Percentiles rank a stretch among this genome's conserved stretches.
Conservation (phyloP, 352 stramenopile genomes). For the Pythium pectinolyticum region DNA sequence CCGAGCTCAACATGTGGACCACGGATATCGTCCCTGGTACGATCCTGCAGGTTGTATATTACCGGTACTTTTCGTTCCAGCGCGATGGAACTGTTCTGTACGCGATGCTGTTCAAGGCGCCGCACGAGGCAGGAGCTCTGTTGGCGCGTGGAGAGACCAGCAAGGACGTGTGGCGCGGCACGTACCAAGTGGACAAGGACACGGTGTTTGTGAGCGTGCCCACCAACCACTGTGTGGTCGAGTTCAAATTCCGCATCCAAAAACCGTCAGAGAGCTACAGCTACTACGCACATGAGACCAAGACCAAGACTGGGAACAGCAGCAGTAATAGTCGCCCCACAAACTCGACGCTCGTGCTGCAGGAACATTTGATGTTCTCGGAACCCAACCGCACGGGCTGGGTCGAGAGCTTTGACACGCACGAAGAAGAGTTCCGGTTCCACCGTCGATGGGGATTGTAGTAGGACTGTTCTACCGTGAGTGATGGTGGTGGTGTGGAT, state of each 20-base stretch:
- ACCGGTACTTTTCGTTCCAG: constrained; percentile 83
- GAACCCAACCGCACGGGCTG: constrained; percentile 64
- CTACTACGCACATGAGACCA: no score
- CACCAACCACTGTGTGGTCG: constrained; percentile 65
- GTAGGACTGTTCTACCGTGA: no score
- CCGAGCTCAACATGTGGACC: constrained; percentile 81
- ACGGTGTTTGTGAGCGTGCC: constrained; percentile 68
- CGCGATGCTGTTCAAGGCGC: constrained; percentile 74
- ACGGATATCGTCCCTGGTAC: constrained; percentile 61
- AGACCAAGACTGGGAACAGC: no score
- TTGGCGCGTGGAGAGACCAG: constrained; percentile 17
- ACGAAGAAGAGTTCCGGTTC: constrained; percentile 76
- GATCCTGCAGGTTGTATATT: constrained; percentile 82
- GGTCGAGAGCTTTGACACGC: constrained; percentile 69
- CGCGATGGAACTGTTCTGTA: constrained; percentile 73
- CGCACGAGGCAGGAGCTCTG: constrained; percentile 46
- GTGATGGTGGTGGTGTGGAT: no score
- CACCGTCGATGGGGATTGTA: constrained; percentile 69
- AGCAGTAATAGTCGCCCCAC: no score
- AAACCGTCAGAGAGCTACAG: no score
- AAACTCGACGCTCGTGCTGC: constrained; percentile 59
- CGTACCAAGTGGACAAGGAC: constrained; percentile 66
- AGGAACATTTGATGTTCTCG: constrained; percentile 73
- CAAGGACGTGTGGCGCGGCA: constrained; percentile 45
- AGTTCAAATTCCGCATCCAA: constrained; percentile 63